A percentile compares a stretch with the other conserved stretches of the same genome.
Conservation (phyloP, 176 grass and related monocot species). For the Juncus effusus region DNA sequence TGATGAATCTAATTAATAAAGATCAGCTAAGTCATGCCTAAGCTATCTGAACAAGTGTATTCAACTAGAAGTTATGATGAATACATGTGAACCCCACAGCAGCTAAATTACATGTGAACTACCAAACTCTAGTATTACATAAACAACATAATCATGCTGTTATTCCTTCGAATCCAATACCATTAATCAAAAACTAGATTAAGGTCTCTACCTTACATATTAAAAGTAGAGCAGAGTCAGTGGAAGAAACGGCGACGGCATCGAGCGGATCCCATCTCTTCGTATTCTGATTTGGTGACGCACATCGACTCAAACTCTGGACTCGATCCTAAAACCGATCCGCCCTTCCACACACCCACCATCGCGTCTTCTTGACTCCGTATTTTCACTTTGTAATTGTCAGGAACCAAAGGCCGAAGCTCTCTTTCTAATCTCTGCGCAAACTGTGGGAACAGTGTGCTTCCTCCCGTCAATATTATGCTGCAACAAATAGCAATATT, state of each 20-base stretch:
- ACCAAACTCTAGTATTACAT: too few relatives aligned
- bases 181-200: too few relatives aligned
- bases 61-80: too few relatives aligned
- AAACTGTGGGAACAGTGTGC: slow-evolving; percentile 74
- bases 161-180: too few relatives aligned
- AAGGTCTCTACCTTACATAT: too few relatives aligned
- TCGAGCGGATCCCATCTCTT: slow-evolving; percentile 78
- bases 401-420: slow-evolving; percentile 73
- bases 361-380: slow-evolving; percentile 76
- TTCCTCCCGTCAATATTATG: slow-evolving; percentile 89
- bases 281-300: slow-evolving; percentile 73
- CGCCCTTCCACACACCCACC: slow-evolving; percentile 83
- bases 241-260: slow-evolving; percentile 84
- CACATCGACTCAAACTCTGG: slow-evolving; percentile 86
- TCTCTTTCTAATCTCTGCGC: slow-evolving; percentile 79
- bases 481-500: slow-evolving; percentile 46
- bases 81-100: too few relatives aligned
- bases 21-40: too few relatives aligned
- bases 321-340: slow-evolving; percentile 69
- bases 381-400: slow-evolving; percentile 75
- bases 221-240: slow-evolving; percentile 25
- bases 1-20: too few relatives aligned
- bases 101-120: too few relatives aligned
- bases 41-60: too few relatives aligned
- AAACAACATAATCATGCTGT: too few relatives aligned